Conservation (phyloP, 129 eudicot species). For the Smallanthus sonchifolius region DNA sequence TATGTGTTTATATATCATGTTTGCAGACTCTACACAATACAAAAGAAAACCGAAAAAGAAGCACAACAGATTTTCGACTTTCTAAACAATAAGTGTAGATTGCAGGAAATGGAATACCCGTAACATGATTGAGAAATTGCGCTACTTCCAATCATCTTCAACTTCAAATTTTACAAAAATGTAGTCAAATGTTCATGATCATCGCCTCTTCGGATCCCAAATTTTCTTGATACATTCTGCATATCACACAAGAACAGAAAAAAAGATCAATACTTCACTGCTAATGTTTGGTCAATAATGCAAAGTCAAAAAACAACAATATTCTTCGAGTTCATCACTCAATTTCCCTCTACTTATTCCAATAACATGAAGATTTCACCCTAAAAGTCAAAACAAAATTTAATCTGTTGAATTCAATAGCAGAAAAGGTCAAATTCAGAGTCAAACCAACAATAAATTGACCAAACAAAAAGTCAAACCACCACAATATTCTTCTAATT, state of each 20-base stretch:
- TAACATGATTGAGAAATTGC: slow-evolving; percentile 46
- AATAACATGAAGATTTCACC: neutral
- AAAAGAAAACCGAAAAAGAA: slow-evolving; percentile 49
- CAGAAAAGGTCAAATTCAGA: no score
- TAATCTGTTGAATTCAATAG: neutral
- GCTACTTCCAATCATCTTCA: slow-evolving; percentile 27
- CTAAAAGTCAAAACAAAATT: neutral
- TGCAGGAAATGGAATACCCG: slow-evolving; percentile 41
- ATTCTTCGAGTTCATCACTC: neutral
- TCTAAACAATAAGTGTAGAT: slow-evolving; percentile 38
- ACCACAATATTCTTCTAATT: neutral
- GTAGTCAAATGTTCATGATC: slow-evolving; percentile 29
- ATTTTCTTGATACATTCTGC: slow-evolving; percentile 49
- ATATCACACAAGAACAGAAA: slow-evolving; percentile 3
- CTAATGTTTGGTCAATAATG: neutral
- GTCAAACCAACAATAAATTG: neutral
- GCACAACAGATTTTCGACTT: slow-evolving; percentile 34
- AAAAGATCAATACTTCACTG: slow-evolving; percentile 12
- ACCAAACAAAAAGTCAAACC: neutral
- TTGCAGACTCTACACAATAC: slow-evolving; percentile 46
- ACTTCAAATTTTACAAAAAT: slow-evolving; percentile 28
- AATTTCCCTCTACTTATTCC: neutral
- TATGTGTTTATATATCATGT: slow-evolving; percentile 19
- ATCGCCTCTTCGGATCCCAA: slow-evolving; percentile 23
- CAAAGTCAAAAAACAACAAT: neutral